phyloP scores from a whole-genome alignment of 2,329 filamentous ascomycete genomes.

The Venturia oleaginea region DNA sequence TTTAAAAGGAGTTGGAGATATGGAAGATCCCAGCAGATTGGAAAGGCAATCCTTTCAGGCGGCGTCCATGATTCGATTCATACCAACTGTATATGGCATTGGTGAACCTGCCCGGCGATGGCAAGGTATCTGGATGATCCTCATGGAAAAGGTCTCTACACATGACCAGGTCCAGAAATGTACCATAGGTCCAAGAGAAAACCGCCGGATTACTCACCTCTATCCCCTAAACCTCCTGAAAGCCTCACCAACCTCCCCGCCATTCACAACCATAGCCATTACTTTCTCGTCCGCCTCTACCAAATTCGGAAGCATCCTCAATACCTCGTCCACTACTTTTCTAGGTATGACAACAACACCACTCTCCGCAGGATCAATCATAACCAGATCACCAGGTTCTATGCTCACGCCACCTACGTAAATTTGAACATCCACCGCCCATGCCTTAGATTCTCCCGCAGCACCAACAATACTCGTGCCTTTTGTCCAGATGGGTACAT shows the following conservation, averaged over 20 bases:
- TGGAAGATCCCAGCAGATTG: no score
- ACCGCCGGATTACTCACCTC: neutral
- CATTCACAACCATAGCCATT: constrained; percentile 50
- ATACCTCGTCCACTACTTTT: constrained; percentile 48
- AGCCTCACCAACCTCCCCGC: constrained; percentile 55
- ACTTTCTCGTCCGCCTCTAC: constrained; percentile 35
- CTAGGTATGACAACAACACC: constrained; percentile 60
- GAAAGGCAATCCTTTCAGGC: neutral
- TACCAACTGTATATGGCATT: neutral
- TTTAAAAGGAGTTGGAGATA: neutral
- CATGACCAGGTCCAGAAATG: neutral
- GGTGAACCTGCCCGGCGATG: neutral
- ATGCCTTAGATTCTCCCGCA: constrained; percentile 47
- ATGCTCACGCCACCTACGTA: constrained; percentile 23
- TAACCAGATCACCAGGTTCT: constrained; percentile 53
- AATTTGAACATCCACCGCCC: constrained; percentile 39
- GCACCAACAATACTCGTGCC: constrained; percentile 50
- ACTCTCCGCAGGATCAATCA: constrained; percentile 57
- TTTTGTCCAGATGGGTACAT: constrained; percentile 50
- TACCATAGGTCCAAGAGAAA: neutral
- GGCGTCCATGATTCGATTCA: neutral
- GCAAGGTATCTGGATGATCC: neutral
- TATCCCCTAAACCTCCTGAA: constrained; percentile 46
- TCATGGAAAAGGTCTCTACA: neutral
- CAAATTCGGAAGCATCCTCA: constrained; percentile 49